phyloP scores from a whole-genome alignment of 1,284 basidiomycete genomes.

The Ganoderma multipileum region DNA sequence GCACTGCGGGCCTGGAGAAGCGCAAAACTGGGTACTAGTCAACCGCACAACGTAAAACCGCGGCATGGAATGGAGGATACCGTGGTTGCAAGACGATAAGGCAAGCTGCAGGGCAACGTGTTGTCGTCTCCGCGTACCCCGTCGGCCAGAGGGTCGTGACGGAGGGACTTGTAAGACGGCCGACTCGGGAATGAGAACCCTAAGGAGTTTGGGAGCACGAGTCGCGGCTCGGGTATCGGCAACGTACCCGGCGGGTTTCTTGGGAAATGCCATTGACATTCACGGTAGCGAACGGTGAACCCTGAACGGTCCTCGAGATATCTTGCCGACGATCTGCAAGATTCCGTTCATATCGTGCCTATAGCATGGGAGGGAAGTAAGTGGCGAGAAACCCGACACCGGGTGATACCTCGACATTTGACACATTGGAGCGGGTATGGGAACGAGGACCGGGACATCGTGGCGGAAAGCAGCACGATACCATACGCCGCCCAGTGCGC shows the following conservation, averaged over 20 bases:
- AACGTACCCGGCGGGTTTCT: neutral
- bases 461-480: neutral
- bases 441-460: neutral
- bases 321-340: neutral
- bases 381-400: neutral
- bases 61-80: neutral
- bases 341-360: neutral
- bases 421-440: neutral
- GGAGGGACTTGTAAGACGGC: neutral
- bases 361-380: neutral
- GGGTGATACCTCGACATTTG: neutral
- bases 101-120: neutral
- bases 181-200: neutral
- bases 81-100: neutral
- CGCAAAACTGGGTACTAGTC: neutral
- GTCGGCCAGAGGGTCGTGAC: neutral
- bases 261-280: neutral
- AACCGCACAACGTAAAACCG: neutral
- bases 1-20: conserved; percentile 1
- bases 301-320: neutral
- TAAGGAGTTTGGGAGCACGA: neutral
- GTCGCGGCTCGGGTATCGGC: neutral
- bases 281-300: neutral
- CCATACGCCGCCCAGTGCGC: neutral
- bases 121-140: neutral